These are phyloP conservation scores for Saccharomycopsis lassenensis DNA, from an alignment of 805 yeast genomes.

Conservation along the genomic window DNA sequence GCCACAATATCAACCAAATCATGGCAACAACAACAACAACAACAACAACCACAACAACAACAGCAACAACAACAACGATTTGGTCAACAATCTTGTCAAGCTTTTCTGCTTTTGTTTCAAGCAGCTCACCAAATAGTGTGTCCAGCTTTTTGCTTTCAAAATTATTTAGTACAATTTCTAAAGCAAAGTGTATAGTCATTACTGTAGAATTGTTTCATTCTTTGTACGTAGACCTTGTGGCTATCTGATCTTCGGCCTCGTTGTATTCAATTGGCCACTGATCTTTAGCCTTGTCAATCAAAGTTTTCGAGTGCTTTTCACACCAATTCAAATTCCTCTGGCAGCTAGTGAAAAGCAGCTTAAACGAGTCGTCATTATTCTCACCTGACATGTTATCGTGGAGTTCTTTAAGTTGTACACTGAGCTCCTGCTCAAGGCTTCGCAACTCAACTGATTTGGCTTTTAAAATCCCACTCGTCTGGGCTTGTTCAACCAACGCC, in stretches of 20 bases:
- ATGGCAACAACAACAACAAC: constrained; percentile 20
- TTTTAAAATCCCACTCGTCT: constrained; percentile 15
- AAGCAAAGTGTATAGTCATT: no score
- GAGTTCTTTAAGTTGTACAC: constrained; percentile 6
- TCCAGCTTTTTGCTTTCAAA: not conserved
- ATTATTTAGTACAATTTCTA: constrained; percentile 3
- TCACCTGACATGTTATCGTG: constrained; percentile 11
- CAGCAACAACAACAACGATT: constrained; percentile 18
- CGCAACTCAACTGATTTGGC: constrained; percentile 17
- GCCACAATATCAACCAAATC: constrained; percentile 18
- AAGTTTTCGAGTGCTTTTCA: constrained; percentile 8
- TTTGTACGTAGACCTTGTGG: constrained; percentile 9
- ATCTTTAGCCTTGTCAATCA: constrained; percentile 6
- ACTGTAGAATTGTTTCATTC: no score
- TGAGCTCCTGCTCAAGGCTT: constrained; percentile 10
- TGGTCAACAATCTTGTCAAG: constrained; percentile 21
- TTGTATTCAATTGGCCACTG: constrained; percentile 16
- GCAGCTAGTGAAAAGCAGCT: constrained; percentile 8
- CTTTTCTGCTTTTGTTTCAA: constrained; percentile 28
- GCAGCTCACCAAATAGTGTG: constrained; percentile 14
- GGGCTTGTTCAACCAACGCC: constrained; percentile 17
- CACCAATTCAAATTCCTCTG: constrained; percentile 13
- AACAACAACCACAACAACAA: constrained; percentile 19
- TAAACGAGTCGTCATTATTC: constrained; percentile 8
- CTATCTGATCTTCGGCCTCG: constrained; percentile 15